phyloP scores from a whole-genome alignment of 78 protist genomes.

The Tieghemostelium lacteum region DNA sequence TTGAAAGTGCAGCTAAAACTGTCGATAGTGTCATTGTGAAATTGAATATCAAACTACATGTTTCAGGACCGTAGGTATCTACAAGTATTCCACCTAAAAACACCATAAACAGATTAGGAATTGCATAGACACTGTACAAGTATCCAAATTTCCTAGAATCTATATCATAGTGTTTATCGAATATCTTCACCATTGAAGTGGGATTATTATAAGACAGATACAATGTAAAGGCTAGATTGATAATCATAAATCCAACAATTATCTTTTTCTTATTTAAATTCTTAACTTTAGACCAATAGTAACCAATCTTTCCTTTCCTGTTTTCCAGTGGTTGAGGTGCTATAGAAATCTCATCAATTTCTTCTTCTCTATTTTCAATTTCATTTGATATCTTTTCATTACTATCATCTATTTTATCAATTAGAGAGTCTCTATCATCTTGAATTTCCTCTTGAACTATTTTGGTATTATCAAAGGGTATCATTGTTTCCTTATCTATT shows the following conservation, averaged over 20 bases:
- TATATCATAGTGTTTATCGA: constrained; percentile 24
- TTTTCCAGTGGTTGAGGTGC: no score
- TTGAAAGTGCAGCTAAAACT: constrained; percentile 20
- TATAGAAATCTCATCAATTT: no score
- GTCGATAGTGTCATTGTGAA: constrained; percentile 6
- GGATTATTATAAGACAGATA: constrained; percentile 49
- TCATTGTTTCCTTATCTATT: no score
- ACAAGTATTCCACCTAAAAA: constrained; percentile 67
- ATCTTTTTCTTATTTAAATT: constrained; percentile 19
- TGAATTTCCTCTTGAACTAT: no score
- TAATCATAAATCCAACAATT: constrained; percentile 1
- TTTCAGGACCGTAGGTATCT: constrained; percentile 43
- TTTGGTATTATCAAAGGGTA: no score
- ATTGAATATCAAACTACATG: constrained; percentile 36
- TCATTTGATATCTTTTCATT: no score
- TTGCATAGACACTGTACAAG: constrained; percentile 32
- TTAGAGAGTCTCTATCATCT: no score
- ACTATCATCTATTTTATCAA: no score
- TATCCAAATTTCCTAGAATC: constrained; percentile 20
- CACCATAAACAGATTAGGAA: constrained; percentile 57
- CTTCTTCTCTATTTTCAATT: no score
- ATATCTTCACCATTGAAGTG: constrained; percentile 33
- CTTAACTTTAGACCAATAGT: no score
- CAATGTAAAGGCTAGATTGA: constrained; percentile 44
- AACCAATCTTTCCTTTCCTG: no score